Evolutionary conservation across 2,329 filamentous ascomycete species (phyloP).

Genomic region (Hymenoscyphus salicellus): DNA sequence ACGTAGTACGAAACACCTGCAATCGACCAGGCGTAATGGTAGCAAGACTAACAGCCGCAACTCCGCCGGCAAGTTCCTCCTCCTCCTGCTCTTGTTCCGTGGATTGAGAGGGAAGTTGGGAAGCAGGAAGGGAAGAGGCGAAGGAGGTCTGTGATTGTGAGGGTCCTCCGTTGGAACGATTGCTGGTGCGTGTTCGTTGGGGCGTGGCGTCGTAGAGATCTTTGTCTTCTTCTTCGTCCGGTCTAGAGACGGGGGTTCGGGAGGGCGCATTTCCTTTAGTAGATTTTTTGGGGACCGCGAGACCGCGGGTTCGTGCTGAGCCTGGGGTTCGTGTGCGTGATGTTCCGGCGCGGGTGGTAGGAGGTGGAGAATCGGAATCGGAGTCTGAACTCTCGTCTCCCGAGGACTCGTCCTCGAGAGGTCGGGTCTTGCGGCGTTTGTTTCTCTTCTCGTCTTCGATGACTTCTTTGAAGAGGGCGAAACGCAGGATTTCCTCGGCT

Average conservation of each 20-base stretch:
- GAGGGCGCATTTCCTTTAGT: slow-evolving; percentile 33
- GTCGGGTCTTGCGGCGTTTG: slow-evolving; percentile 71
- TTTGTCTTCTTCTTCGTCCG: slow-evolving; percentile 46
- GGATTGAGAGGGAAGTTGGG: slow-evolving; percentile 32
- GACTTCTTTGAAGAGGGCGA: slow-evolving; percentile 96
- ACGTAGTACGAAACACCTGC: slow-evolving; percentile 69
- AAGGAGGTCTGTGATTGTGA: slow-evolving; percentile 39
- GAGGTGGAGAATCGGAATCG: slow-evolving; percentile 35
- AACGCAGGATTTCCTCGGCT: slow-evolving; percentile 85
- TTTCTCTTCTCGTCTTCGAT: slow-evolving; percentile 75
- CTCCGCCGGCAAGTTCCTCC: slow-evolving; percentile 26
- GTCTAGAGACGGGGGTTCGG: slow-evolving; percentile 38
- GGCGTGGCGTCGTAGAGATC: slow-evolving; percentile 37
- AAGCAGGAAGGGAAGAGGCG: slow-evolving; percentile 40
- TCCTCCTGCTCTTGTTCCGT: slow-evolving; percentile 32
- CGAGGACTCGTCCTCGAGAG: slow-evolving; percentile 55
- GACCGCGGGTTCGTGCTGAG: slow-evolving; percentile 36
- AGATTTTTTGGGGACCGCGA: slow-evolving; percentile 32
- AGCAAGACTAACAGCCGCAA: slow-evolving; percentile 30
- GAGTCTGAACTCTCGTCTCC: slow-evolving; percentile 59
- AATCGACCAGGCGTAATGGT: slow-evolving; percentile 56
- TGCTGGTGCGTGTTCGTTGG: slow-evolving; percentile 21
- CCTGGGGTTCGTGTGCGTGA: slow-evolving; percentile 36
- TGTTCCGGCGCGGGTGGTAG: slow-evolving; percentile 29
- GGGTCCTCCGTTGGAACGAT: slow-evolving; percentile 16